Conservation (phyloP, 495 filamentous ascomycete species). For the Niebla homalea region DNA sequence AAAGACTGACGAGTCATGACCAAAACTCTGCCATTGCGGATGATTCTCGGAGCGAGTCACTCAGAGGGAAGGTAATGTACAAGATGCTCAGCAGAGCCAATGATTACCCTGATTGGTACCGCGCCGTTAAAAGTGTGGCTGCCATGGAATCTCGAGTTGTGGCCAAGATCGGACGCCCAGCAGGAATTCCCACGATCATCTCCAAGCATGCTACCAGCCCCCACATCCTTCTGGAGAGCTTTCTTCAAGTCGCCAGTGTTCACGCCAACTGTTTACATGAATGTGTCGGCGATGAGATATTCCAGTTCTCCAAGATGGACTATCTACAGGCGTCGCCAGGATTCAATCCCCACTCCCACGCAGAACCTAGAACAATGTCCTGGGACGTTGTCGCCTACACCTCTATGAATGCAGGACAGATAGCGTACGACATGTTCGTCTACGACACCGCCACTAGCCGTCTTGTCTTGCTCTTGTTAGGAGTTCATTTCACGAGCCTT, state of each 20-base stretch:
- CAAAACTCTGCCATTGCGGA: not conserved
- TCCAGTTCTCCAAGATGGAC: not conserved
- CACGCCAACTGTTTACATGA: conserved; percentile 3
- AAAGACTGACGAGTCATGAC: conserved; percentile 3
- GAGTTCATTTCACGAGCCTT: not conserved
- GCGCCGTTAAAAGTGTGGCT: conserved; percentile 3
- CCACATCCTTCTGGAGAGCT: conserved; percentile 1
- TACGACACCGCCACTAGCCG: not conserved
- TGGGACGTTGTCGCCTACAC: conserved; percentile 2
- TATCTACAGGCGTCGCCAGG: not conserved
- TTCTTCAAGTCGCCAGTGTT: not conserved
- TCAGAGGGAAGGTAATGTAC: conserved; percentile 2
- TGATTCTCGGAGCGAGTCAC: conserved; percentile 1
- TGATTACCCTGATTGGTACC: not conserved
- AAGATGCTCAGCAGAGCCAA: conserved; percentile 2
- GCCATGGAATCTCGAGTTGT: not conserved
- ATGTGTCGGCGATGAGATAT: not conserved
- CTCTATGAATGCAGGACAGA: not conserved
- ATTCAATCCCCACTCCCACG: not conserved
- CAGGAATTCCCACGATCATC: conserved; percentile 1
- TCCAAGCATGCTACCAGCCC: not conserved
- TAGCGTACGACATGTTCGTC: conserved; percentile 5
- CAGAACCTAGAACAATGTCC: not conserved
- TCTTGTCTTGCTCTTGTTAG: conserved; percentile 2
- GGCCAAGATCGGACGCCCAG: not conserved